Evolutionary conservation across 2,329 filamentous ascomycete species (phyloP).

Genomic region (Trichoderma pleuroti): DNA sequence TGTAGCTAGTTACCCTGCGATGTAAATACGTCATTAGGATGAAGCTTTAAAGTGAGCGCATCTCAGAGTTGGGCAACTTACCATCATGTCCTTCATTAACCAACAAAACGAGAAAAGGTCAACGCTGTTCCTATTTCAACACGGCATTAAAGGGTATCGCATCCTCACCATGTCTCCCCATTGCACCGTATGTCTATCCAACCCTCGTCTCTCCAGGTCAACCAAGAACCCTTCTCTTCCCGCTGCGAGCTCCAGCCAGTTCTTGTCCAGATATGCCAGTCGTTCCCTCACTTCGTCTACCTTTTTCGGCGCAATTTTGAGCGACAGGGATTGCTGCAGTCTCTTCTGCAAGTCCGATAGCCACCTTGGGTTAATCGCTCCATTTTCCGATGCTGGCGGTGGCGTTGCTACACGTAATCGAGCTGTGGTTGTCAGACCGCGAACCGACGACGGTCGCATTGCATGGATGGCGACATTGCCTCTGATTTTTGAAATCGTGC

Average conservation of each 20-base stretch:
- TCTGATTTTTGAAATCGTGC: neutral
- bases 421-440: neutral
- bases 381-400: neutral
- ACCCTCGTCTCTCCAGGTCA: conserved; percentile 51
- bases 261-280: conserved; percentile 25
- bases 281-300: conserved; percentile 18
- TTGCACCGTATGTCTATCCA: conserved; percentile 64
- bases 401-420: neutral
- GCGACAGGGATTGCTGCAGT: conserved; percentile 20
- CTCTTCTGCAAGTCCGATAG: conserved; percentile 27
- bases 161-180: conserved; percentile 89
- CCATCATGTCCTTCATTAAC: neutral
- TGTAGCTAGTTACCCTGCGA: neutral
- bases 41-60: neutral
- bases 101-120: neutral
- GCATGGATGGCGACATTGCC: neutral
- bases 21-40: neutral
- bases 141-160: conserved; percentile 40
- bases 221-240: conserved; percentile 75
- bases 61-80: neutral
- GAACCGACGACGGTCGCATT: neutral
- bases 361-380: conserved; percentile 26
- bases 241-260: conserved; percentile 70
- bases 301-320: neutral
- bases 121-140: neutral